Evolutionary conservation across 2,329 filamentous ascomycete genomes (phyloP).

Genomic region (Beauveria bassiana): DNA sequence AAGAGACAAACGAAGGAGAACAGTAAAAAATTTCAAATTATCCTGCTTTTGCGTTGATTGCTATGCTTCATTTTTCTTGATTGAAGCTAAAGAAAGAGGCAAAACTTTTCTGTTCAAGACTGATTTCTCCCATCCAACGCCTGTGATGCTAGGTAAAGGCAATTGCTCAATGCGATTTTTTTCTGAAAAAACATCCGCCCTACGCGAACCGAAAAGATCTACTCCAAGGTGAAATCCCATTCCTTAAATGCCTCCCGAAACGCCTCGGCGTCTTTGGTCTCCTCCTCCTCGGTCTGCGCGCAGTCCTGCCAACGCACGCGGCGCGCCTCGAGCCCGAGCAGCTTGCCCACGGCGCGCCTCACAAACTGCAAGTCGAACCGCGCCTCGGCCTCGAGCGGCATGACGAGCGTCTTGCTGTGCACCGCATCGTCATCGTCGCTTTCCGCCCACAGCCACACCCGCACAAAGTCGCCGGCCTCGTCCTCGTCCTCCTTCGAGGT

Average conservation of each 20-base stretch:
- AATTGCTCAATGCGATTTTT: neutral
- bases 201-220: neutral
- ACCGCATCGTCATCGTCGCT: constrained; percentile 42
- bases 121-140: neutral
- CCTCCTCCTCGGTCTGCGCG: constrained; percentile 67
- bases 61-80: neutral
- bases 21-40: neutral
- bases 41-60: neutral
- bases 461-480: constrained; percentile 62
- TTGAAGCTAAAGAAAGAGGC: neutral
- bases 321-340: constrained; percentile 72
- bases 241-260: constrained; percentile 77
- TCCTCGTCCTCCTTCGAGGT: constrained; percentile 32
- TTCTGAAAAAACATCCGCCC: neutral
- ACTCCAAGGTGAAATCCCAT: constrained; percentile 69
- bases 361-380: constrained; percentile 90
- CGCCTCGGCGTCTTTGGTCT: constrained; percentile 65
- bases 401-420: constrained; percentile 58
- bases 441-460: constrained; percentile 70
- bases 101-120: neutral
- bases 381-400: constrained; percentile 63
- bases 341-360: constrained; percentile 77
- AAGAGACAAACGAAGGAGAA: neutral
- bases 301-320: constrained; percentile 74
- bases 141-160: neutral